Percentiles rank a stretch among this genome's conserved stretches.
Conservation (phyloP, 2,329 filamentous ascomycete genomes). For the Fusarium poae region DNA sequence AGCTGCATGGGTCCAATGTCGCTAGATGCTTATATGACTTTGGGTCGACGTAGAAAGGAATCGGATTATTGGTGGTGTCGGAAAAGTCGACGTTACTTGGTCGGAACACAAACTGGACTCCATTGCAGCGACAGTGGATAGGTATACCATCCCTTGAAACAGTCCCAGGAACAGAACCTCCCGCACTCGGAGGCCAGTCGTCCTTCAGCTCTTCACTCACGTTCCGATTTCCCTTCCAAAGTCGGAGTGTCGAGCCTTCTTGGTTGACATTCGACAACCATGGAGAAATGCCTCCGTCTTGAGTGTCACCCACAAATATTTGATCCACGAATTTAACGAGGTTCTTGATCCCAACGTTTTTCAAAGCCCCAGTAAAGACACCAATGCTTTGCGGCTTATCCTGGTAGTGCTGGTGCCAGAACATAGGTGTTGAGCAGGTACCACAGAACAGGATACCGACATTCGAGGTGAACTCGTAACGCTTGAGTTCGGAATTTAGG, state of each 20-base stretch:
- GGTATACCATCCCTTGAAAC: constrained; percentile 48
- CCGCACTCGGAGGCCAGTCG: constrained; percentile 49
- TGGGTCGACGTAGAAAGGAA: constrained; percentile 61
- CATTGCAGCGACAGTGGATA: constrained; percentile 61
- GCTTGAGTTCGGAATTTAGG: constrained; percentile 48
- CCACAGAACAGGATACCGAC: constrained; percentile 58
- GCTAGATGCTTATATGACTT: constrained; percentile 56
- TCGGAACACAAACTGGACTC: constrained; percentile 58
- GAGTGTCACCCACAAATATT: constrained; percentile 63
- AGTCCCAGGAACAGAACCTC: constrained; percentile 16
- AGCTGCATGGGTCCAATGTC: constrained; percentile 61
- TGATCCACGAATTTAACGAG: constrained; percentile 55
- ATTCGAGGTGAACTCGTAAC: constrained; percentile 55
- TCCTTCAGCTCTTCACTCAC: constrained; percentile 49
- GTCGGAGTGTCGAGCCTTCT: constrained; percentile 43
- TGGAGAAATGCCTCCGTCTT: constrained; percentile 64
- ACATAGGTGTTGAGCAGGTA: constrained; percentile 60
- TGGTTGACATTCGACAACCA: constrained; percentile 59
- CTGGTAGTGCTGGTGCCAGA: constrained; percentile 51
- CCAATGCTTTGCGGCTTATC: constrained; percentile 28
- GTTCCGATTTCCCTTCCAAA: constrained; percentile 46
- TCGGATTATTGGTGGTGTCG: constrained; percentile 35
- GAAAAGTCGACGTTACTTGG: constrained; percentile 49
- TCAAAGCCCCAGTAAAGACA: constrained; percentile 57
- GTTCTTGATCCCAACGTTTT: constrained; percentile 45